Base-by-base conservation (phyloP, 768 basidiomycete genomes). In the Suillus luteus region DNA sequence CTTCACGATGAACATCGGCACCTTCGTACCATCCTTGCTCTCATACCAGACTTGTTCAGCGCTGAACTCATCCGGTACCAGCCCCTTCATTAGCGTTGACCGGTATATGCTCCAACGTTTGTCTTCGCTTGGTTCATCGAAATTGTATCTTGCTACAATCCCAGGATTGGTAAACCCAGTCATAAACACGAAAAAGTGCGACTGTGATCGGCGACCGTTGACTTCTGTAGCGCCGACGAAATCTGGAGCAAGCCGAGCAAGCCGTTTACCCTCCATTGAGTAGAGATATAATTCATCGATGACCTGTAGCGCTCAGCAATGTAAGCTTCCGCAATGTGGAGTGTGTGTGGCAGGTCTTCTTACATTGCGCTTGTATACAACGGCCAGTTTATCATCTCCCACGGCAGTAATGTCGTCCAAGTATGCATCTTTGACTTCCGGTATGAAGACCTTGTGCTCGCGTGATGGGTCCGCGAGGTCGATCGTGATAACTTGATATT, bases 1-100 rank as follows among this genome's bases (percentile, higher is more conserved):
- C 55, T 86, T 83, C 24, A 93, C 89, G 65, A 95, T 82, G 70
- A 93, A 94, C 92, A 95, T 93, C 1, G 93, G 93, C 41, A 95
- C 79, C 60, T 81, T 83, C 6, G 91, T 93, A 1, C 91, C 91
- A 70, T 94, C 93, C 73, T 89, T 90, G 75, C 86, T 87, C 22
- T 80, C 73, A 69, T 88, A 94, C 88, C 92, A 95, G 22, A 92
- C 89, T 76, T 94, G 92, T 63, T 82, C 81, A 38, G 86, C 79
- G 37, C 84, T 79, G 67, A 94, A 94, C 52, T 94, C 90, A 9
- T 86, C 83, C 0, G 85, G 79, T 58, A 82, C 79, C 41, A 94
- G 76, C 4, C 88, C 89, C 24, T 80, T 81, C 15, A 92, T 82
- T 46, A 81, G 70, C 1, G 86, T 86, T 38, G 82, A 78, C 60